These are phyloP conservation scores for Fusarium zealandicum DNA, from an alignment of 2,329 filamentous ascomycete genomes.

Conservation along the genomic window DNA sequence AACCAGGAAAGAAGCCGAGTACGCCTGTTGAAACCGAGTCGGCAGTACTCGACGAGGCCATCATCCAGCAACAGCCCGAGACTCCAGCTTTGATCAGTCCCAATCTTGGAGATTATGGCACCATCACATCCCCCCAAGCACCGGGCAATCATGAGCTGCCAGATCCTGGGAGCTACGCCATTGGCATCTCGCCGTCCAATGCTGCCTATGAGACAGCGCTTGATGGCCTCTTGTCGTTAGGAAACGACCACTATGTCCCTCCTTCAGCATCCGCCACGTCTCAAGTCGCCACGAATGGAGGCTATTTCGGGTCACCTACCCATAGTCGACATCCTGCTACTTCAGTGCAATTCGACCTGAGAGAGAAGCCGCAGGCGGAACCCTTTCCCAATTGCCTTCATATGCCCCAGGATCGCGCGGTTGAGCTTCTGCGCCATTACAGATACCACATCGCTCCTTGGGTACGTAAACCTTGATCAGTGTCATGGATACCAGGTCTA, in stretches of 20 bases:
- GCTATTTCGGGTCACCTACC: slow-evolving; percentile 16
- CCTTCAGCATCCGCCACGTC: slow-evolving; percentile 10
- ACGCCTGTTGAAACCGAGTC: slow-evolving; percentile 6
- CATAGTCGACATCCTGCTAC: slow-evolving; percentile 13
- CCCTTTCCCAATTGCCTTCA: slow-evolving; percentile 38
- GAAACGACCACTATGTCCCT: slow-evolving; percentile 37
- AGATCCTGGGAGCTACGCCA: slow-evolving; percentile 19
- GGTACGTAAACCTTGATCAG: slow-evolving; percentile 42
- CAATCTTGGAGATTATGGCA: slow-evolving; percentile 6
- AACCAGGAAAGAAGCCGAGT: slow-evolving; percentile 4
- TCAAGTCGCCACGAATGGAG: slow-evolving; percentile 11
- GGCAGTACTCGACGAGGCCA: background rate
- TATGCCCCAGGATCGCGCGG: slow-evolving; percentile 35
- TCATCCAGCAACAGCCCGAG: slow-evolving; percentile 4
- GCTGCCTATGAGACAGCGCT: slow-evolving; percentile 46
- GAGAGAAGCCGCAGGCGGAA: slow-evolving; percentile 9
- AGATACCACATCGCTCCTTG: slow-evolving; percentile 55
- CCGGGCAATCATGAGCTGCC: slow-evolving; percentile 4
- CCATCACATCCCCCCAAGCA: slow-evolving; percentile 14
- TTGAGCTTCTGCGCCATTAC: slow-evolving; percentile 51
- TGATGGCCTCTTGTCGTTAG: slow-evolving; percentile 46
- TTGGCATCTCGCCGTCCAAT: slow-evolving; percentile 32
- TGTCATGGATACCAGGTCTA: background rate
- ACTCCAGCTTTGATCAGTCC: slow-evolving; percentile 15
- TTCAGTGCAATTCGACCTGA: slow-evolving; percentile 3